These are phyloP conservation scores for Collybiopsis confluens DNA, from an alignment of 768 basidiomycete genomes.

Conservation along the genomic window DNA sequence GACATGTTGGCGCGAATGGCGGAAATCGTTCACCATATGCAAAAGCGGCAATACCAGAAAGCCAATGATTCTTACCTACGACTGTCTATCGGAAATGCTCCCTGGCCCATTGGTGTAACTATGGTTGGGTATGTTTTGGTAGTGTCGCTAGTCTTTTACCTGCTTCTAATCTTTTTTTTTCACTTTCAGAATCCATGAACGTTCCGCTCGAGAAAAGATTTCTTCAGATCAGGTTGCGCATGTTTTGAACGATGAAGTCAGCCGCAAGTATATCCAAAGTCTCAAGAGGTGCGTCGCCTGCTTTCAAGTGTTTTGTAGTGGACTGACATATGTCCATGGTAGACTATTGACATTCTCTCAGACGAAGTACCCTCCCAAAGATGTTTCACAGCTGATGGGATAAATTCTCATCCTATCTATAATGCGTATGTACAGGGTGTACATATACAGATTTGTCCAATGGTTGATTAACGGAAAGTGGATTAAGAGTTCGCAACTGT, in stretches of 20 bases:
- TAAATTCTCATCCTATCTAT: constrained; percentile 22
- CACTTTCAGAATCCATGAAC: constrained; percentile 81
- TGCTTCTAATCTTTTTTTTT: neutral
- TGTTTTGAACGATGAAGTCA: constrained; percentile 98
- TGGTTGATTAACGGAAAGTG: too few species aligned
- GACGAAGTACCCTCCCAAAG: constrained; percentile 92
- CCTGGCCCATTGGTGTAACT: constrained; percentile 99
- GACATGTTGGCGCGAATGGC: constrained; percentile 85
- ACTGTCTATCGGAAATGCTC: constrained; percentile 95
- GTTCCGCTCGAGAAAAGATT: constrained; percentile 97
- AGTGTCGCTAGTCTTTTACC: neutral
- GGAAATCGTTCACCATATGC: constrained; percentile 96
- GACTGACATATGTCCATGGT: neutral
- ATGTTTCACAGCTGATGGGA: constrained; percentile 91
- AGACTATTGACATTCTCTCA: constrained; percentile 95
- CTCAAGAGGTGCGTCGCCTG: constrained; percentile 71
- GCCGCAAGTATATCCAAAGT: constrained; percentile 97
- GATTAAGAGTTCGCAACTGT: too few species aligned
- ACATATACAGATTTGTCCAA: too few species aligned
- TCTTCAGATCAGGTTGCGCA: constrained; percentile 96
- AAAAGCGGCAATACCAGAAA: constrained; percentile 88
- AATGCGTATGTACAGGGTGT: too few species aligned
- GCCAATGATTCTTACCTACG: constrained; percentile 98
- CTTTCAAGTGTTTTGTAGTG: neutral
- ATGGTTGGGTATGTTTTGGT: constrained; percentile 82